Conservation (phyloP, 257 asterid species). For the Solanum gracilifrons region DNA sequence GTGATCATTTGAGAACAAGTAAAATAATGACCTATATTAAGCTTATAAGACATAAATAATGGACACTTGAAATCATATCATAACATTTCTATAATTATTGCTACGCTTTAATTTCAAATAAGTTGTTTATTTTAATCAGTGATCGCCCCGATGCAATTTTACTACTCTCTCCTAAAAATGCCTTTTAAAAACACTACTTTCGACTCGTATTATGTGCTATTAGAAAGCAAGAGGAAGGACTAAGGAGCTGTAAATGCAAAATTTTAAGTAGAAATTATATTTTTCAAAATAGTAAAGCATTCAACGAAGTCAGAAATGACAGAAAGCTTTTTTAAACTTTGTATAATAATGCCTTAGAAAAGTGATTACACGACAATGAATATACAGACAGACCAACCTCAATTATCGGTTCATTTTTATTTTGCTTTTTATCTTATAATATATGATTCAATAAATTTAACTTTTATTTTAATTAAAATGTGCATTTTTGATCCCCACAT, state of each 20-base stretch:
- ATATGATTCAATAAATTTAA: neutral
- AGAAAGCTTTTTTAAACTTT: neutral
- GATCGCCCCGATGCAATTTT: too few relatives aligned
- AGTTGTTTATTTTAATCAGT: neutral
- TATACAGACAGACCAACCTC: neutral
- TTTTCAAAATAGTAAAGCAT: neutral
- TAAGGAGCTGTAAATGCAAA: neutral
- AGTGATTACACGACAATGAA: neutral
- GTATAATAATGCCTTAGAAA: neutral
- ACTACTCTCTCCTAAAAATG: neutral
- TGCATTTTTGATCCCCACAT: neutral
- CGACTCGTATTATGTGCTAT: neutral
- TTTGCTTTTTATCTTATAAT: neutral
- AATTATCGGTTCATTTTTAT: neutral
- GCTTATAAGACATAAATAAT: neutral
- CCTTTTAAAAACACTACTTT: neutral
- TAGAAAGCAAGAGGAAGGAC: neutral
- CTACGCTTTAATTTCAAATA: neutral
- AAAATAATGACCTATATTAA: neutral
- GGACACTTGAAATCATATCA: neutral
- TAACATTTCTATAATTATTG: neutral
- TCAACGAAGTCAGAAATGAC: neutral
- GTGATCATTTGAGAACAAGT: neutral
- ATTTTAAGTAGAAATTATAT: neutral
- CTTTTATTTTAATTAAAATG: neutral